These are phyloP conservation scores for Fusarium sp. DNA, from an alignment of 2,329 filamentous ascomycete genomes.

Conservation along the genomic window DNA sequence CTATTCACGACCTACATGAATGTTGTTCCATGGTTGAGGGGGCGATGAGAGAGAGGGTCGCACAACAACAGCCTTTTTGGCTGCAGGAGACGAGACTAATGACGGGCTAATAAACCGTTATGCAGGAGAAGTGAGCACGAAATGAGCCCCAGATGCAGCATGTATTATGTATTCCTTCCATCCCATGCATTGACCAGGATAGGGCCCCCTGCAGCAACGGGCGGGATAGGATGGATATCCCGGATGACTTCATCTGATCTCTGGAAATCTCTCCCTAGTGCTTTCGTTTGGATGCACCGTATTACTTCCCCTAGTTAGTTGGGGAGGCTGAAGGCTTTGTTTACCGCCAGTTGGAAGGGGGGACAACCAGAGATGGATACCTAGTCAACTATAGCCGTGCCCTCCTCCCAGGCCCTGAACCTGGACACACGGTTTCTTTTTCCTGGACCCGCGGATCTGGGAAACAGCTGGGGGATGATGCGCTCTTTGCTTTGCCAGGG, in stretches of 20 bases:
- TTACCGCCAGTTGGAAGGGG: background rate
- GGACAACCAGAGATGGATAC: background rate
- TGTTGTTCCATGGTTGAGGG: background rate
- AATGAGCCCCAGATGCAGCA: background rate
- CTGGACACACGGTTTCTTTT: background rate
- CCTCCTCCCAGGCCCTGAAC: background rate
- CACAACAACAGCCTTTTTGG: background rate
- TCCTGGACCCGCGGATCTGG: background rate
- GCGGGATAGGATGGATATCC: background rate
- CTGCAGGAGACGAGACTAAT: slow-evolving; percentile 3
- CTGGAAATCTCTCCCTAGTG: background rate
- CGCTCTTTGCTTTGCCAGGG: background rate
- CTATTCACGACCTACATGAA: background rate
- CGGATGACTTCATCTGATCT: background rate
- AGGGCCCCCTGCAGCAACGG: background rate
- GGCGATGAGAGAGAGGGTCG: background rate
- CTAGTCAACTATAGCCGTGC: background rate
- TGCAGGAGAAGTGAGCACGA: background rate
- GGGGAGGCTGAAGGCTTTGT: background rate
- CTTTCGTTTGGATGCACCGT: background rate
- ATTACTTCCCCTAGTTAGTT: background rate
- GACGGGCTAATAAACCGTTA: slow-evolving; percentile 8
- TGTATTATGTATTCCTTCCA: background rate
- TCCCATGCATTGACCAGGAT: background rate
- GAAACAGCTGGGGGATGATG: background rate